phyloP scores from a whole-genome alignment of 1,284 basidiomycete species.

The Microstroma glucosiphilum region DNA sequence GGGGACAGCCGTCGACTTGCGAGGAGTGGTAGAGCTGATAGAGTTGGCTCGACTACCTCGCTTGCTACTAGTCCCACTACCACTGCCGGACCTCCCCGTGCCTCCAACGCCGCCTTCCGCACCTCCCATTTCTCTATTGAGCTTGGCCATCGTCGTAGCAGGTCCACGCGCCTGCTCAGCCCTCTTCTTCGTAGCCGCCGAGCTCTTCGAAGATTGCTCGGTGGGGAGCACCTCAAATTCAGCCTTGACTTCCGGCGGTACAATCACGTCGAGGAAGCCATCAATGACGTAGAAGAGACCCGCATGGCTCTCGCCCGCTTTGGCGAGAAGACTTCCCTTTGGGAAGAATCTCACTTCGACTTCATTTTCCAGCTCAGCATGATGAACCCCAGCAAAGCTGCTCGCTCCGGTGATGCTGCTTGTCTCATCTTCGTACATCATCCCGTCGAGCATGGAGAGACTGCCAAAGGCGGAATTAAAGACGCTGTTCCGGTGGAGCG shows the following conservation, averaged over 20 bases:
- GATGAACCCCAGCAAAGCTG: conserved; percentile 22
- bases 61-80: background rate
- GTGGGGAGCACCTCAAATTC: background rate
- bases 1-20: background rate
- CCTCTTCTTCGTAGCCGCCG: background rate
- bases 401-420: conserved; percentile 28
- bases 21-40: background rate
- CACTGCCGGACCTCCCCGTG: background rate
- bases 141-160: background rate
- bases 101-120: background rate
- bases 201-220: background rate
- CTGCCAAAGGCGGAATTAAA: conserved; percentile 77
- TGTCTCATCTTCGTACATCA: conserved; percentile 32
- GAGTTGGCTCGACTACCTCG: background rate
- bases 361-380: conserved; percentile 74
- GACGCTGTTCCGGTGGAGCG: conserved; percentile 29
- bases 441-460: conserved; percentile 61
- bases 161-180: background rate
- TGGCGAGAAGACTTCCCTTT: conserved; percentile 76
- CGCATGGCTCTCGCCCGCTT: conserved; percentile 80
- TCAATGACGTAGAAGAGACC: conserved; percentile 98
- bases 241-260: conserved; percentile 58
- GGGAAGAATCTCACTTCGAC: conserved; percentile 91
- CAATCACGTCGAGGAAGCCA: conserved; percentile 84
- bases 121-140: background rate